These are phyloP conservation scores for Trichosporon asahii DNA, from an alignment of 1,284 basidiomycete species.

Conservation along the genomic window DNA sequence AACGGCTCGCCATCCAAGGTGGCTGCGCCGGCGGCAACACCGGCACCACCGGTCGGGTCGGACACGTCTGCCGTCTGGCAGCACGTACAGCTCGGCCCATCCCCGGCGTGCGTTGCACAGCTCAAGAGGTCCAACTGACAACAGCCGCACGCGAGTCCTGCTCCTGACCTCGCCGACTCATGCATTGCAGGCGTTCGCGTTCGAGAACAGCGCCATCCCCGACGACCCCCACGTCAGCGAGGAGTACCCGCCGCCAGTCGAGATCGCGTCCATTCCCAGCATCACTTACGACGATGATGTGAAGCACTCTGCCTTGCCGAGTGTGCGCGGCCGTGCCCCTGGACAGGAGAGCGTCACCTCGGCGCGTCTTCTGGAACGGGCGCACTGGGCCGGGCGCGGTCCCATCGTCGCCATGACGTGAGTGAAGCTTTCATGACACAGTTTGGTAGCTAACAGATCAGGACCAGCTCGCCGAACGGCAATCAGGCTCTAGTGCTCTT, in stretches of 20 bases:
- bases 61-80: constrained; percentile 32
- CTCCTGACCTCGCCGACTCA: constrained; percentile 28
- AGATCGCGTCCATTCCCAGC: constrained; percentile 32
- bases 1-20: constrained; percentile 16
- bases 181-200: constrained; percentile 38
- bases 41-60: not conserved
- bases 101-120: constrained; percentile 9
- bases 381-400: constrained; percentile 18
- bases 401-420: constrained; percentile 30
- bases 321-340: not conserved
- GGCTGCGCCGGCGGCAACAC: not conserved
- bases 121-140: not conserved
- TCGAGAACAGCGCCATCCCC: constrained; percentile 26
- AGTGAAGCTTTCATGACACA: constrained; percentile 7
- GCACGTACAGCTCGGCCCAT: constrained; percentile 33
- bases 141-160: constrained; percentile 28
- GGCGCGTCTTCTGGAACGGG: constrained; percentile 17
- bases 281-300: constrained; percentile 29
- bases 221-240: constrained; percentile 39
- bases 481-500: constrained; percentile 31
- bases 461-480: constrained; percentile 9
- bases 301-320: constrained; percentile 1
- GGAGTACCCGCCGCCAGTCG: constrained; percentile 35
- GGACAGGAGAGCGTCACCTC: constrained; percentile 15
- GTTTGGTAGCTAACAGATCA: constrained; percentile 8